Base-by-base conservation (phyloP, 2,329 filamentous ascomycete genomes). In the Paecilomyces dactylethromorphus region DNA sequence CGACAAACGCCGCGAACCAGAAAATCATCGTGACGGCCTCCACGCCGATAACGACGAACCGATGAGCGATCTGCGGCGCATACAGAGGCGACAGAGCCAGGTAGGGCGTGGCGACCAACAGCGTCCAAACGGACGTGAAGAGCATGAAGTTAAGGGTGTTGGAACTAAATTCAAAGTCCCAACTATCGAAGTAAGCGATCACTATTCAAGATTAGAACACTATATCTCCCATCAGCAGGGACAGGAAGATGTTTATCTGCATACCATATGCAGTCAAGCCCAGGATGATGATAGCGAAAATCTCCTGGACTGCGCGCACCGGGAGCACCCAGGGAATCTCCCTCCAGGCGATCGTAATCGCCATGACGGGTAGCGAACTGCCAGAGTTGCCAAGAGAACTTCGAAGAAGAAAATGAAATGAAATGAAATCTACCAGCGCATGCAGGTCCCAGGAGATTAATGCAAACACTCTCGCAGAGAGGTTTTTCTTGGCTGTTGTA, bases 1-100 rank as follows among this genome's bases (percentile, higher is more conserved):
- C 90, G 64, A 95, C 87, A 67, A 91, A 89, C 6, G 91, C 91
- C 0, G 88, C 87, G 69, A 97, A 94, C 92, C 92, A 96, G 79
- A 95, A 95, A 58, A 95, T 81, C 76, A 88, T 87, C 10, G 90
- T 94, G 24, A 94, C 64, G 53, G 79, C 79, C 68, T 95, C 89
- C 32, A 90, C 79, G 1, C 68, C 86, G 18, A 92, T 78, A 15
- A 91, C 83, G 52, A 81, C 84, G 55, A 85, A 84, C 56, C 81
- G 83, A 72, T 91, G 85, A 66, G 87, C 86, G 11, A 85, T 66
- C 24, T 78, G 77, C 3, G 83, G 79, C 66, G 86, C 78, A 74
- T 86, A 87, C 51, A 83, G 77, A 0, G 90, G 89, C 2, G 86
- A 79, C 55, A 92, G 62, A 66, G 86, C 80, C 60, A 95, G 82